Base-by-base conservation (phyloP, 345 rosid genomes). In the Excoecaria agallocha region DNA sequence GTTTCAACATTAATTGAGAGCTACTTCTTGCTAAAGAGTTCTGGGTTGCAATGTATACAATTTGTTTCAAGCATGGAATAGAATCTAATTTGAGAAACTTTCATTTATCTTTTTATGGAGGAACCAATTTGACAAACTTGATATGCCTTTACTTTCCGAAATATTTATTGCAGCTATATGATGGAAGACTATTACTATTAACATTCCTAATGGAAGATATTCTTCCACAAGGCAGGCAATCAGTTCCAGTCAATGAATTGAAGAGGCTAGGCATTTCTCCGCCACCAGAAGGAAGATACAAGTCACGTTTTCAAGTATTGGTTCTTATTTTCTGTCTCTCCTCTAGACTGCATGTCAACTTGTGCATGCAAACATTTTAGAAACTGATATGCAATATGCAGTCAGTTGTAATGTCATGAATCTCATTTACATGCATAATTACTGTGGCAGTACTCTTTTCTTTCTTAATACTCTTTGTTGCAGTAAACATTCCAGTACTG, bases 271-370 rank as follows among this genome's bases (percentile, higher is more conserved):
- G 94, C 58, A 94, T 94, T 80, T 87, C 90, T 64, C 93, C 92
- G 63, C 98, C 97, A 11, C 97, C 97, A n/a, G 98, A 88, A 77
- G 97, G 98, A 82, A 87, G 86, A 72, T 92, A 89, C 79, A 86
- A 85, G 96, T 86, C 91, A 15, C 92, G 90, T 25, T 89, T 78
- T 76, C 82, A 92, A 97, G 97, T 92, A 76, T 63, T 35, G 5
- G 63, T 74, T 62, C n/a, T 50, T 74, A 12, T 35, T 70, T 45
- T 20, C 59, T 25, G 25, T 8, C 71, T 73, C 11, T 9, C 16
- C 12, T 19, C 3, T 16, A 43, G 16, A 45, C 2, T 46, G 50
- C 35, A 39, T 64, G 4, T 59, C 64, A 59, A 25, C 39, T 25
- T 62, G 46, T 54, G 41, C 5, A 4, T 37, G 20, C 19, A 62